Evolutionary conservation across 768 basidiomycete species (phyloP).

Genomic region (Leucosporidium creatinivorum): DNA sequence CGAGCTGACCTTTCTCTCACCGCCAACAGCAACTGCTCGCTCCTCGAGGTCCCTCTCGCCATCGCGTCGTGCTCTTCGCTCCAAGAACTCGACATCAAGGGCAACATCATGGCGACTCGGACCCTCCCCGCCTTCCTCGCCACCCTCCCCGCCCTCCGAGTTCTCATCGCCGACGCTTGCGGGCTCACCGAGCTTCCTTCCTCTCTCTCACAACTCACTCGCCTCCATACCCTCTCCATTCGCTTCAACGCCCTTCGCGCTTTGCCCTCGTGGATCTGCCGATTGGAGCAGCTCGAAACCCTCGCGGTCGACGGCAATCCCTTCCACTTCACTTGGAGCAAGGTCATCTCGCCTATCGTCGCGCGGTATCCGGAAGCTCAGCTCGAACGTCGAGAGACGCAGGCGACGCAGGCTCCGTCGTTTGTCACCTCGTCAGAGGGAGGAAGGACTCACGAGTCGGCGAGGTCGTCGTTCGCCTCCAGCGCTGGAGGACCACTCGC

Average conservation of each 20-base stretch:
- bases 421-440: too few species aligned
- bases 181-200: conserved; percentile 69
- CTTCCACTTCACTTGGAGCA: conserved; percentile 87
- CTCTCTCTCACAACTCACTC: conserved; percentile 62
- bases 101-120: conserved; percentile 64
- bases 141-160: conserved; percentile 69
- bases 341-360: conserved; percentile 77
- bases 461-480: neutral
- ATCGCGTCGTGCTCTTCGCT: conserved; percentile 71
- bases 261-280: conserved; percentile 90
- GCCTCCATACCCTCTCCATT: conserved; percentile 79
- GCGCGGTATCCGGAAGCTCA: conserved; percentile 36
- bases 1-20: too few species aligned
- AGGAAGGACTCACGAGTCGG: too few species aligned
- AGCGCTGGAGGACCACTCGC: too few species aligned
- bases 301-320: conserved; percentile 92
- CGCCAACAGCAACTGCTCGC: conserved; percentile 46
- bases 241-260: conserved; percentile 79
- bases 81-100: conserved; percentile 88
- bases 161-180: conserved; percentile 88
- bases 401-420: too few species aligned
- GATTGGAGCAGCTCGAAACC: conserved; percentile 68
- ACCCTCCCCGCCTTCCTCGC: conserved; percentile 86
- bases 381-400: too few species aligned
- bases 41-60: conserved; percentile 59